Percentiles rank a stretch among this genome's conserved stretches.
Evolutionary conservation across 202 grass and related monocot genomes (phyloP).

Genomic region (Hordeum pubiflorum): DNA sequence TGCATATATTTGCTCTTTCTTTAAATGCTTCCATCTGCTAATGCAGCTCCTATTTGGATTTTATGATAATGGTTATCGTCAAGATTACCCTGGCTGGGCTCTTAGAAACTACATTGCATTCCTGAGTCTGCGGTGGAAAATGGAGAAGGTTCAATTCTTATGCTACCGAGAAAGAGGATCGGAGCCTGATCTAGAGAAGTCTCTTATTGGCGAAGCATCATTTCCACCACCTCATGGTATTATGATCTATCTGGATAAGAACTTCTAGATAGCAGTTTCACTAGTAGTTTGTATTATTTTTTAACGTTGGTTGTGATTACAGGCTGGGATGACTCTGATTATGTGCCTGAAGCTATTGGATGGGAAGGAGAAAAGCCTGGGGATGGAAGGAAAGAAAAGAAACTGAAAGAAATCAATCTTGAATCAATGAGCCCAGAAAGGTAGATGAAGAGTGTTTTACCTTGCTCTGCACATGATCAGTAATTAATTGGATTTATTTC

Average conservation of each 20-base stretch:
- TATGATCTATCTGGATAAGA: not conserved
- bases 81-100: slow-evolving; percentile 71
- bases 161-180: slow-evolving; percentile 71
- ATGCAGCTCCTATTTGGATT: slow-evolving; percentile 86
- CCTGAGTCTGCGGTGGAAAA: slow-evolving; percentile 56
- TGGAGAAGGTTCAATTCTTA: slow-evolving; percentile 61
- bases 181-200: slow-evolving; percentile 44
- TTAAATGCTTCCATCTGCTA: not conserved
- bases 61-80: slow-evolving; percentile 62
- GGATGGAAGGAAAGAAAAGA: slow-evolving; percentile 32
- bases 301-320: slow-evolving; percentile 17
- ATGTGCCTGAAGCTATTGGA: slow-evolving; percentile 77
- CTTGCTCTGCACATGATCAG: not conserved
- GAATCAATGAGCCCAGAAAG: slow-evolving; percentile 60
- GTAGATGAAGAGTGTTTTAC: slow-evolving; percentile 30
- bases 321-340: slow-evolving; percentile 56
- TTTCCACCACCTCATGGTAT: slow-evolving; percentile 59
- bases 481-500: not conserved
- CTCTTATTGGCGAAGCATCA: slow-evolving; percentile 68
- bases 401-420: slow-evolving; percentile 39
- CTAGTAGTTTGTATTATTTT: not conserved
- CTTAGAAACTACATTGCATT: slow-evolving; percentile 75
- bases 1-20: too few species aligned
- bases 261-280: not conserved
- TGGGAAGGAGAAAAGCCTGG: slow-evolving; percentile 57